Conservation (phyloP, 2,329 filamentous ascomycete species). For the Xylariaceae sp. region DNA sequence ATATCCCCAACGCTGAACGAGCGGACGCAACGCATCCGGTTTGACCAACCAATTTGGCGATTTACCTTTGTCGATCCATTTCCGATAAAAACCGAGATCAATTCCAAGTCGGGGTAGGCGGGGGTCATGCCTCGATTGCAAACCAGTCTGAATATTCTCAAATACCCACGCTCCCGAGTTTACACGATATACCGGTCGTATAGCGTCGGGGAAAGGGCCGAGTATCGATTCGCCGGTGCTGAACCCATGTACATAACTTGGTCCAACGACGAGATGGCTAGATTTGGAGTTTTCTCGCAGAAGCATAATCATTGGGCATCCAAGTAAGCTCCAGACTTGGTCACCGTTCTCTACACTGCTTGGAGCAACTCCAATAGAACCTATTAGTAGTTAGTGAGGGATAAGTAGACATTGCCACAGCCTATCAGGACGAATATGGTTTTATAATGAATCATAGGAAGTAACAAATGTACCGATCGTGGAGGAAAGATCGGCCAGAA, state of each 20-base stretch:
- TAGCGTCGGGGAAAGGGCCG: background rate
- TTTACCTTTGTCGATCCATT: background rate
- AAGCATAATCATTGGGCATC: background rate
- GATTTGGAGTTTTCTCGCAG: background rate
- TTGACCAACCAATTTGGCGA: background rate
- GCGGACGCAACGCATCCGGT: background rate
- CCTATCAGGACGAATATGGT: too few species aligned
- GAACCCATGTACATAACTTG: background rate
- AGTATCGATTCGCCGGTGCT: background rate
- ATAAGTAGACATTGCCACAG: too few species aligned
- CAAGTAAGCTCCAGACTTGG: background rate
- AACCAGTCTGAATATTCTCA: background rate
- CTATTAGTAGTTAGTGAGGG: background rate
- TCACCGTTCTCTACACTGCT: background rate
- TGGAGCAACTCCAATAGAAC: background rate
- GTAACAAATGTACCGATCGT: too few species aligned
- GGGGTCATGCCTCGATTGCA: background rate
- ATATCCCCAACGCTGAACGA: background rate
- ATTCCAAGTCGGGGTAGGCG: background rate
- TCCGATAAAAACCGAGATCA: background rate
- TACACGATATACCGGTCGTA: background rate
- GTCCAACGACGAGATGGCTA: background rate
- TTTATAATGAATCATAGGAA: too few species aligned
- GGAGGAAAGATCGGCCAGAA: too few species aligned
- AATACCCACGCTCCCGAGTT: background rate